Evolutionary conservation across 2,329 filamentous ascomycete species (phyloP).

Genomic region (Blastomyces gilchristii): DNA sequence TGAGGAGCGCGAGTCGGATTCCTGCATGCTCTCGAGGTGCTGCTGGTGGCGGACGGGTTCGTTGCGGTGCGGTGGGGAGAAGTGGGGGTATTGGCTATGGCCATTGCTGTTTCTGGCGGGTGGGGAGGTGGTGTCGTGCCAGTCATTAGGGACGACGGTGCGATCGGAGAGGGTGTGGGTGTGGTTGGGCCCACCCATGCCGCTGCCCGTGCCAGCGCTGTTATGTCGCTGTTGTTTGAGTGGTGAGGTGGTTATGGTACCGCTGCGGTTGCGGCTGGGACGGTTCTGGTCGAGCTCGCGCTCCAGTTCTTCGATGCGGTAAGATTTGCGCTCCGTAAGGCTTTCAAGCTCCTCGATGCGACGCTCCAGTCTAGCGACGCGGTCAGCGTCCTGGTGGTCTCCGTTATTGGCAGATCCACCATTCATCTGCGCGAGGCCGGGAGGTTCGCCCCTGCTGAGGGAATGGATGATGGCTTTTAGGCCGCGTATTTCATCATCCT

Average conservation of each 20-base stretch:
- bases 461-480: constrained; percentile 98
- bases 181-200: constrained; percentile 22
- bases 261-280: constrained; percentile 25
- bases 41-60: constrained; percentile 21
- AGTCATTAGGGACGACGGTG: constrained; percentile 34
- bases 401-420: constrained; percentile 26
- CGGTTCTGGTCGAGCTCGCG: constrained; percentile 52
- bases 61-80: constrained; percentile 21
- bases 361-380: constrained; percentile 58
- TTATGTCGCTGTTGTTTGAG: constrained; percentile 26
- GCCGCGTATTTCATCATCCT: constrained; percentile 93
- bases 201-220: constrained; percentile 9
- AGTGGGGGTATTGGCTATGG: constrained; percentile 13
- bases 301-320: constrained; percentile 75
- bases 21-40: constrained; percentile 33
- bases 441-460: constrained; percentile 55
- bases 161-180: constrained; percentile 34
- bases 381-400: constrained; percentile 45
- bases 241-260: constrained; percentile 27
- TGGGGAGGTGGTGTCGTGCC: constrained; percentile 27
- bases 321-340: constrained; percentile 60
- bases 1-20: constrained; percentile 42
- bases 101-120: constrained; percentile 17
- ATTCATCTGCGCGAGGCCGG: constrained; percentile 22
- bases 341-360: constrained; percentile 70